Conservation (phyloP, 306 rosid genomes). For the Mimosa bimucronata region DNA sequence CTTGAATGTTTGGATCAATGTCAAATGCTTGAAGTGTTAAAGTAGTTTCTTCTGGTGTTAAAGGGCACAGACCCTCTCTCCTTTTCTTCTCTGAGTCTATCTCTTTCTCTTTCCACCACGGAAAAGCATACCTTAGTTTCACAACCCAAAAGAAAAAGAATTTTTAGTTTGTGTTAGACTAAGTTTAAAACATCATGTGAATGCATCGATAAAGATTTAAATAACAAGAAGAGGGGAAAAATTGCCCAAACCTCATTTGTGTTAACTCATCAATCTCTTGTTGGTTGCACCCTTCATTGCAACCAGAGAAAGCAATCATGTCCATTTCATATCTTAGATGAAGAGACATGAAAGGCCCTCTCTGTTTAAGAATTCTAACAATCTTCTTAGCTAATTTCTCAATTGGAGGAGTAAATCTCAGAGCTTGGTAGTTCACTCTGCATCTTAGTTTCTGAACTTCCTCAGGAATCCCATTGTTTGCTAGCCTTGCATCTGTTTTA, state of each 20-base stretch:
- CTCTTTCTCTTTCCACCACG: slow-evolving; percentile 80
- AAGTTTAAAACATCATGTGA: too few relatives aligned
- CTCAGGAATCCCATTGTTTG: slow-evolving; percentile 68
- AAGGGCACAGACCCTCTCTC: slow-evolving; percentile 67
- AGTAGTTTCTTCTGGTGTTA: slow-evolving; percentile 81
- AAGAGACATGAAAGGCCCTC: slow-evolving; percentile 72
- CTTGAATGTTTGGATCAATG: slow-evolving; percentile 64
- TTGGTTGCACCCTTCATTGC: slow-evolving; percentile 66
- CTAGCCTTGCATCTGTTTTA: slow-evolving; percentile 80
- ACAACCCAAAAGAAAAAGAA: neutral
- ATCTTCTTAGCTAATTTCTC: slow-evolving; percentile 64
- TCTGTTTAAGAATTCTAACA: slow-evolving; percentile 57
- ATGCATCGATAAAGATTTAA: neutral
- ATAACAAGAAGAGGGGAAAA: neutral
- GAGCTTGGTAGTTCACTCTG: slow-evolving; percentile 65
- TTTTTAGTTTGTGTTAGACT: neutral
- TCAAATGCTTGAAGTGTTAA: slow-evolving; percentile 60
- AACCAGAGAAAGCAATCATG: slow-evolving; percentile 85
- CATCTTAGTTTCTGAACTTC: slow-evolving; percentile 76
- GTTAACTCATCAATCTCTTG: slow-evolving; percentile 66
- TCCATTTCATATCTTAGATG: slow-evolving; percentile 94
- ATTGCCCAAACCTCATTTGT: slow-evolving; percentile 57
- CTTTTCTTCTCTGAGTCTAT: slow-evolving; percentile 69
- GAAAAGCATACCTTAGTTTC: slow-evolving; percentile 58
- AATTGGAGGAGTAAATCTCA: slow-evolving; percentile 69